phyloP scores from a whole-genome alignment of 805 yeast species.

The Metschnikowia vanudenii region DNA sequence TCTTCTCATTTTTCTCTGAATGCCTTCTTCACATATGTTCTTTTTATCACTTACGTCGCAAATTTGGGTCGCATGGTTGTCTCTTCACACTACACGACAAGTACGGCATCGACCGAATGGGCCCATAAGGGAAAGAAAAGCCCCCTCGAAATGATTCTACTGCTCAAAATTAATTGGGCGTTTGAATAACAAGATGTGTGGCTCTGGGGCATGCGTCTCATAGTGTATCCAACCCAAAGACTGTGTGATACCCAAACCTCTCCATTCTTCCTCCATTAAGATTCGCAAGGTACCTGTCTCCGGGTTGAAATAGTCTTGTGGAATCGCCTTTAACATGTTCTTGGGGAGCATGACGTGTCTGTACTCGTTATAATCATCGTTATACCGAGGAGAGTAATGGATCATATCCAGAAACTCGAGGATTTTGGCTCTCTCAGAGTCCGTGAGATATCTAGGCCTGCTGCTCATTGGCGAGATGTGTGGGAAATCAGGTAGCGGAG shows the following conservation, averaged over 20 bases:
- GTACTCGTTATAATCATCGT: slow-evolving; percentile 90
- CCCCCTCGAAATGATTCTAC: slow-evolving; percentile 13
- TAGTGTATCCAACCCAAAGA: slow-evolving; percentile 97
- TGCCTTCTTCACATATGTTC: too few species aligned
- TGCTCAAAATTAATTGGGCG: slow-evolving; percentile 59
- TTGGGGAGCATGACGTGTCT: slow-evolving; percentile 97
- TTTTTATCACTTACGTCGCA: too few species aligned
- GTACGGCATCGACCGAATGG: neutral
- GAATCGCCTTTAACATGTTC: slow-evolving; percentile 90
- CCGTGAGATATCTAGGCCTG: slow-evolving; percentile 72
- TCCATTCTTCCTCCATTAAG: slow-evolving; percentile 94
- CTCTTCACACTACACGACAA: too few species aligned
- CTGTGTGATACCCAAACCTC: slow-evolving; percentile 97
- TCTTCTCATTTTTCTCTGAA: too few species aligned
- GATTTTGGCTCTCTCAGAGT: slow-evolving; percentile 79
- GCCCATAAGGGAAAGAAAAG: neutral
- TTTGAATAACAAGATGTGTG: slow-evolving; percentile 84
- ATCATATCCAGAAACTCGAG: slow-evolving; percentile 91
- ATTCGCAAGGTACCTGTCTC: slow-evolving; percentile 93
- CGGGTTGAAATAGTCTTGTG: slow-evolving; percentile 88
- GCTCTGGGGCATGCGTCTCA: slow-evolving; percentile 98
- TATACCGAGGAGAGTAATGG: slow-evolving; percentile 90
- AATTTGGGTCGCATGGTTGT: too few species aligned
- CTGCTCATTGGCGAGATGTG: slow-evolving; percentile 32
- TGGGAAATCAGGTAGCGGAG: slow-evolving; percentile 4